Conservation (phyloP, 805 yeast genomes). For the Starmera quercuum region DNA sequence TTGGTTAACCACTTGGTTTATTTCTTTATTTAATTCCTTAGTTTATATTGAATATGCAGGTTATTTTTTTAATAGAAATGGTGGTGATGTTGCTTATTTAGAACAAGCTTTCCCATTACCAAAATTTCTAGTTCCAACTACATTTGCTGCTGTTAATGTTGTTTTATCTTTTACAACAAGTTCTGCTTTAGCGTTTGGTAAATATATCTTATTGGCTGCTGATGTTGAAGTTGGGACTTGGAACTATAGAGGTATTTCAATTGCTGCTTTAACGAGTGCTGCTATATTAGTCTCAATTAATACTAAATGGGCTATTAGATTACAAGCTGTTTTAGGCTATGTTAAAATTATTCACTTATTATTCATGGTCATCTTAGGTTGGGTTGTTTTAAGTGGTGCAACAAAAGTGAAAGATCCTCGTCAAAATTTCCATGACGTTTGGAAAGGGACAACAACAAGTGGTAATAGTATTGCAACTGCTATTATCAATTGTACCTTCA, state of each 20-base stretch:
- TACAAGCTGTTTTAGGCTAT: conserved; percentile 27
- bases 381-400: conserved; percentile 29
- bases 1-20: conserved; percentile 34
- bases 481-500: conserved; percentile 34
- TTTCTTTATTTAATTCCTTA: conserved; percentile 28
- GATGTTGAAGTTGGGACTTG: conserved; percentile 35
- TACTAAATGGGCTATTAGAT: conserved; percentile 23
- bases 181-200: conserved; percentile 31
- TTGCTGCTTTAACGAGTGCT: conserved; percentile 30
- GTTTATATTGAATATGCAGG: conserved; percentile 35
- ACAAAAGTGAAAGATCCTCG: conserved; percentile 26
- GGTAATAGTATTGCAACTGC: conserved; percentile 36
- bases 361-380: conserved; percentile 27
- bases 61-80: conserved; percentile 28
- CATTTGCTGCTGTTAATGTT: conserved; percentile 30
- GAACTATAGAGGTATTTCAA: conserved; percentile 35
- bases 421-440: conserved; percentile 27
- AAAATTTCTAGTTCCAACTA: conserved; percentile 26
- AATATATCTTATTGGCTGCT: conserved; percentile 27
- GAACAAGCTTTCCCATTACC: conserved; percentile 32
- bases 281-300: conserved; percentile 18
- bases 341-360: conserved; percentile 26
- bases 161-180: conserved; percentile 28
- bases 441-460: conserved; percentile 33
- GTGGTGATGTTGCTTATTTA: conserved; percentile 31